Evolutionary conservation across 805 yeast genomes (phyloP).

Genomic region (Lipomyces chichibuensis): DNA sequence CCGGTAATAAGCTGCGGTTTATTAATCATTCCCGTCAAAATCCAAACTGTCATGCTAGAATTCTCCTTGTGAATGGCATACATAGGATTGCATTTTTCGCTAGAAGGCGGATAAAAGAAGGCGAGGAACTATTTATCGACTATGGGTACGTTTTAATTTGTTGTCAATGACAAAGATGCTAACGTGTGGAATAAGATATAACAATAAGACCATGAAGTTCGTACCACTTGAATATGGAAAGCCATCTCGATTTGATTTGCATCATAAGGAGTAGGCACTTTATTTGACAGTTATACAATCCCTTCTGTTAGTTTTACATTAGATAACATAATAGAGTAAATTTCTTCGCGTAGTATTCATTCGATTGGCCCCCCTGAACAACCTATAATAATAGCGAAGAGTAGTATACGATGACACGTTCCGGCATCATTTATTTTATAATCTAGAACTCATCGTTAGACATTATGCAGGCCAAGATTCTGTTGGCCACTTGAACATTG

Average conservation of each 20-base stretch:
- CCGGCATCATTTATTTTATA: too few species aligned
- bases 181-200: conserved; percentile 13
- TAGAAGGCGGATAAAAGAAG: conserved; percentile 25
- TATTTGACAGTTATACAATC: not conserved
- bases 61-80: conserved; percentile 31
- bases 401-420: too few species aligned
- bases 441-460: too few species aligned
- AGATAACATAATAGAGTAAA: not conserved
- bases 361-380: too few species aligned
- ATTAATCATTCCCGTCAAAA: conserved; percentile 32
- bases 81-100: conserved; percentile 34
- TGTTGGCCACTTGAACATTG: too few species aligned
- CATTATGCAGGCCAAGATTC: too few species aligned
- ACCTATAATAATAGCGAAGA: too few species aligned
- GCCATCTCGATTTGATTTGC: not conserved
- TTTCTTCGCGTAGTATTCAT: not conserved
- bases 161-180: not conserved
- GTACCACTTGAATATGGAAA: conserved; percentile 25
- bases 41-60: conserved; percentile 33
- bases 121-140: conserved; percentile 34
- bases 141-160: conserved; percentile 21
- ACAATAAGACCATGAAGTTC: conserved; percentile 32
- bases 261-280: not conserved
- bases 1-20: conserved; percentile 32
- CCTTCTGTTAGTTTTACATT: not conserved